Conservation (phyloP, 225 moss, liverwort and hornwort species). For the Polytrichum formosum region DNA sequence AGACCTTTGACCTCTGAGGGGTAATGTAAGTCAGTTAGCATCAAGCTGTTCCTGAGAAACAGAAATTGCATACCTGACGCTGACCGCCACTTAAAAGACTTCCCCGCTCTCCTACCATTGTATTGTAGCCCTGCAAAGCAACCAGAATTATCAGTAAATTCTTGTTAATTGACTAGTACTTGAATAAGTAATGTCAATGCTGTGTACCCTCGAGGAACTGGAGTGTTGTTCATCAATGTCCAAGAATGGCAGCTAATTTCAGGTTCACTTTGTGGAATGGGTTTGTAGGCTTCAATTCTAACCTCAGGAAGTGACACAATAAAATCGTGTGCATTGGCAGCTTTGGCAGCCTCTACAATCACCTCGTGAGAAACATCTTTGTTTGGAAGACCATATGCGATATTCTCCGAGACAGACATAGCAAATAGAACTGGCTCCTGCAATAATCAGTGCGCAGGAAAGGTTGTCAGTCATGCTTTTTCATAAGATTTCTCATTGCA, state of each 20-base stretch:
- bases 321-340: slow-evolving; percentile 99
- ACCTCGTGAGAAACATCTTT: slow-evolving; percentile 61
- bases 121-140: slow-evolving; percentile 75
- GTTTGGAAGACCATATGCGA: slow-evolving; percentile 92
- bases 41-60: background rate
- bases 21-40: too few species aligned
- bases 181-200: too few species aligned
- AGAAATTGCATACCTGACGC: slow-evolving; percentile 61
- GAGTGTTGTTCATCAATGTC: background rate
- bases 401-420: slow-evolving; percentile 95
- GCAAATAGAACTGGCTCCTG: slow-evolving; percentile 99
- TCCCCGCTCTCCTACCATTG: slow-evolving; percentile 94
- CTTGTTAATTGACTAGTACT: too few species aligned
- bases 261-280: background rate
- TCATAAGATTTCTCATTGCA: background rate
- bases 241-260: slow-evolving; percentile 1
- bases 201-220: too few species aligned
- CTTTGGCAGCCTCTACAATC: slow-evolving; percentile 81
- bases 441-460: background rate
- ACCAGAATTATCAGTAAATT: too few species aligned
- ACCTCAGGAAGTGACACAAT: slow-evolving; percentile 79
- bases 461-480: background rate
- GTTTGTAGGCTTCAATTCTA: slow-evolving; percentile 1
- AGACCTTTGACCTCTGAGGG: too few species aligned
- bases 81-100: slow-evolving; percentile 98